phyloP scores from a whole-genome alignment of 2,329 filamentous ascomycete genomes.

The Chaetoscypha palmicola region DNA sequence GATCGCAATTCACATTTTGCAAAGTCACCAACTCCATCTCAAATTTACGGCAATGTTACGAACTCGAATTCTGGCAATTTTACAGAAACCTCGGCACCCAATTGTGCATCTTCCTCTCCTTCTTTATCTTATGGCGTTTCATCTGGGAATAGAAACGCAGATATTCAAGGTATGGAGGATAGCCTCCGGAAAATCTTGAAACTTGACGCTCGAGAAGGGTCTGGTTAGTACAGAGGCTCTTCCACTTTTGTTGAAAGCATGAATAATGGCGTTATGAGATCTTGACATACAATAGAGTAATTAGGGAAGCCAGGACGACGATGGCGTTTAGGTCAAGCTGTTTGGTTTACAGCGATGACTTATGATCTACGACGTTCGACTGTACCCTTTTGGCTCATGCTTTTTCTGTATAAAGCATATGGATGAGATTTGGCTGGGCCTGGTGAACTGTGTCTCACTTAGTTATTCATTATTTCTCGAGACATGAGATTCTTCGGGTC shows the following conservation, averaged over 20 bases:
- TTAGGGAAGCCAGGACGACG: constrained; percentile 10
- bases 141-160: constrained; percentile 18
- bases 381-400: constrained; percentile 9
- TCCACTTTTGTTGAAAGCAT: constrained; percentile 19
- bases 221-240: constrained; percentile 15
- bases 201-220: constrained; percentile 20
- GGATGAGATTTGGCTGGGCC: constrained; percentile 4
- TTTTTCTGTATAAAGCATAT: constrained; percentile 10
- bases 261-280: constrained; percentile 24
- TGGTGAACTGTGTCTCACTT: background rate
- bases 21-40: constrained; percentile 20
- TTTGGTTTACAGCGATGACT: constrained; percentile 6
- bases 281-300: constrained; percentile 16
- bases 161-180: constrained; percentile 30
- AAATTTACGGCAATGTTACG: constrained; percentile 15
- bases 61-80: constrained; percentile 13
- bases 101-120: constrained; percentile 14
- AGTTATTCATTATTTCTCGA: too few species aligned
- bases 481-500: background rate
- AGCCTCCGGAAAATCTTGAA: constrained; percentile 30
- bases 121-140: constrained; percentile 14
- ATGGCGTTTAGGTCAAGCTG: constrained; percentile 14
- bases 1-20: constrained; percentile 18
- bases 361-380: constrained; percentile 8
- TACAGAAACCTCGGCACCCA: constrained; percentile 11